phyloP scores from a whole-genome alignment of 495 filamentous ascomycete genomes.

The Penicillium coffeae region DNA sequence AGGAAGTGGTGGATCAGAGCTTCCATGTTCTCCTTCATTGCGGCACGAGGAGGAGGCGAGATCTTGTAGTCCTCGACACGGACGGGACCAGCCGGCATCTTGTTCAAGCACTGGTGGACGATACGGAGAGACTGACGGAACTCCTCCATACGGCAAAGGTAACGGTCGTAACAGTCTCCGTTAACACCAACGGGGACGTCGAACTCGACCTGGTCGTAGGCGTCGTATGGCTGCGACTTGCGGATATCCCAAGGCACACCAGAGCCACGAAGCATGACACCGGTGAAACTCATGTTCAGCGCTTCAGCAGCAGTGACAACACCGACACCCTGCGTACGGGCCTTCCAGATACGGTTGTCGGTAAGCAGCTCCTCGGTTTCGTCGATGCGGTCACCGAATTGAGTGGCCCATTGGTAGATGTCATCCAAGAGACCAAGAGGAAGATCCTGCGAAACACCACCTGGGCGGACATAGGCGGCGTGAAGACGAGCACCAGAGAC shows the following conservation, averaged over 20 bases:
- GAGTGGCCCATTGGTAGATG: conserved; percentile 99
- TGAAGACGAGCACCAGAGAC: conserved; percentile 97
- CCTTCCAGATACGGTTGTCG: conserved; percentile 99
- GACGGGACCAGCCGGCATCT: conserved; percentile 94
- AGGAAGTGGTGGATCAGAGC: conserved; percentile 99
- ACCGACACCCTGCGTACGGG: conserved; percentile 84
- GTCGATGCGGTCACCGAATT: conserved; percentile 98
- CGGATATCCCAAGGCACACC: conserved; percentile 98
- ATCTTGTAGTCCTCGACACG: conserved; percentile 99
- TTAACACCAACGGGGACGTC: conserved; percentile 95
- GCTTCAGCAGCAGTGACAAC: conserved; percentile 89
- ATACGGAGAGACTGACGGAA: conserved; percentile 97
- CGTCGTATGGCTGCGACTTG: conserved; percentile 93
- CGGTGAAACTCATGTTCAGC: conserved; percentile 91
- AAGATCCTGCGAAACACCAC: conserved; percentile 93
- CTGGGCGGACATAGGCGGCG: conserved; percentile 95
- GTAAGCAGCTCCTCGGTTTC: conserved; percentile 98
- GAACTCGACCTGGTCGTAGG: conserved; percentile 96
- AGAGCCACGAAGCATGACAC: conserved; percentile 95
- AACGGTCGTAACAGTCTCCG: conserved; percentile 98
- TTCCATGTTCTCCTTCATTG: conserved; percentile 99
- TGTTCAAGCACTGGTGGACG: conserved; percentile 97
- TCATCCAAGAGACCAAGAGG: conserved; percentile 94
- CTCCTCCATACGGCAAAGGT: conserved; percentile 99
- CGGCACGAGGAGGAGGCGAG: conserved; percentile 89